phyloP scores from a whole-genome alignment of 768 basidiomycete genomes.

The Asterophora parasitica region DNA sequence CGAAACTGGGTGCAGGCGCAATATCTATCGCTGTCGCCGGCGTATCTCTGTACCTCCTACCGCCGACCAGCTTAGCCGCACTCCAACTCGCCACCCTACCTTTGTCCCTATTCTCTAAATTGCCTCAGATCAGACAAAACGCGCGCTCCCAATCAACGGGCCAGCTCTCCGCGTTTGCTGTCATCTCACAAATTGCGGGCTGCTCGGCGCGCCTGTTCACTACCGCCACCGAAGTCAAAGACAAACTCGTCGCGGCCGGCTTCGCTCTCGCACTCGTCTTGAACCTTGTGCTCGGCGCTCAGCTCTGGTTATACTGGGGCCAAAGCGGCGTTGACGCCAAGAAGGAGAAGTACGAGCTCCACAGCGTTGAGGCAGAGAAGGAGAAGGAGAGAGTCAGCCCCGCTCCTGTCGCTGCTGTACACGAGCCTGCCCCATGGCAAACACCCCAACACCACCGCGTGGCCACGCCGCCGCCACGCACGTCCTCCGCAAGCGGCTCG shows the following conservation, averaged over 20 bases:
- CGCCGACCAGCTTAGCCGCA: constrained; percentile 49
- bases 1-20: constrained; percentile 28
- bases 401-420: constrained; percentile 3
- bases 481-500: constrained; percentile 43
- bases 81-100: constrained; percentile 88
- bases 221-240: constrained; percentile 84
- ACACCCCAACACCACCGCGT: constrained; percentile 33
- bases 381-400: constrained; percentile 8
- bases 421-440: constrained; percentile 20
- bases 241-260: constrained; percentile 73
- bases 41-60: constrained; percentile 41
- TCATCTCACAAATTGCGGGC: constrained; percentile 81
- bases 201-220: constrained; percentile 93
- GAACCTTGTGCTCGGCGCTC: constrained; percentile 78
- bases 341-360: constrained; percentile 16
- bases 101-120: constrained; percentile 85
- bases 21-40: constrained; percentile 24
- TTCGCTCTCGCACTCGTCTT: constrained; percentile 79
- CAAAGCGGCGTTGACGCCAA: constrained; percentile 30
- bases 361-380: constrained; percentile 9
- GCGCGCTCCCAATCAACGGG: constrained; percentile 73
- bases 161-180: constrained; percentile 90
- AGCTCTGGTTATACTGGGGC: constrained; percentile 85
- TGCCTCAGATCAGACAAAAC: constrained; percentile 91
- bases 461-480: constrained; percentile 38